Evolutionary conservation across 257 asterid species (phyloP), one percentile per base, ranked within the genome.

Genomic region (Jacaranda mimosifolia): DNA sequence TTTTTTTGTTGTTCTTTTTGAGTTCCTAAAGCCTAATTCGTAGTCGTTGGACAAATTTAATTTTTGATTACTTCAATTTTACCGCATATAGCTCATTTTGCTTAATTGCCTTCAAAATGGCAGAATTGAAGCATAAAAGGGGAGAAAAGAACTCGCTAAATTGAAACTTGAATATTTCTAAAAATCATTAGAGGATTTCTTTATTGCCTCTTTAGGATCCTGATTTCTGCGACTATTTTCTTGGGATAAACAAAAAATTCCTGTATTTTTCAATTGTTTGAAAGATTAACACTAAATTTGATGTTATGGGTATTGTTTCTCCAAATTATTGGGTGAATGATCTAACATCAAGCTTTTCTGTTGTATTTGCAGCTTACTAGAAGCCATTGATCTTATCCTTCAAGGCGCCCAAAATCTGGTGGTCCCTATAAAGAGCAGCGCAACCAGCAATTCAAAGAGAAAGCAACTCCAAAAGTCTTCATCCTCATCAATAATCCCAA

Each of bases 341-440:
- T 62, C 36, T 62, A 3, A 7, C 1, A 52, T 18, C 51, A 36
- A 53, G 53, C 63, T 72, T 70, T 40, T 39, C 62, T 12, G 21
- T 12, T 67, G 0, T 7, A 9, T 62, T 64, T 83, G 85, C 89
- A 93, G 98, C 75, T 78, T 93, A 77, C 84, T 93, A 40, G 98
- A 93, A 79, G 94, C 91, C 69, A 89, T 91, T 72, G 94, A 93
- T 85, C 45, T 89, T 59, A 86, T 89, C 64, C 79, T 89, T n/a
- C 68, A 88, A 80, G 98, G 98, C 18, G 92, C 92, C 9, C 97
- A 93, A 52, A 83, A 83, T 76, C 74, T 86, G 13, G 86, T 86
- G 53, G 87, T 86, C 32, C 90, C 90, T 14, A 86, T 86, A 21
- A 70, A 77, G 32, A 74, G 79, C 84, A 55, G 70, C 77, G 38